phyloP scores from a whole-genome alignment of 805 yeast genomes.

The Ogataea henricii region DNA sequence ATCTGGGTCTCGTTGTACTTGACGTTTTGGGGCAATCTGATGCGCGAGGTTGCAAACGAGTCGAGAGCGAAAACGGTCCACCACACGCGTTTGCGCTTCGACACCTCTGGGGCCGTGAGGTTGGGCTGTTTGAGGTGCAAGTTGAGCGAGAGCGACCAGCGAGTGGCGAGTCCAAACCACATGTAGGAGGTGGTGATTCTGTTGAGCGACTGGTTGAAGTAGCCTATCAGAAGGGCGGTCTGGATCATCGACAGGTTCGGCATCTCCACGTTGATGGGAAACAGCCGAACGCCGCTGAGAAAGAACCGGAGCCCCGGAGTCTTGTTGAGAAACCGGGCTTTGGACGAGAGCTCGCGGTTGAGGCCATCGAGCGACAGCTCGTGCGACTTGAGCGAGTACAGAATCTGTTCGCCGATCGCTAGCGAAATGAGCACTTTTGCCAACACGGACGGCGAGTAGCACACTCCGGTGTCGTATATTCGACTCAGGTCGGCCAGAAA shows the following conservation, averaged over 20 bases:
- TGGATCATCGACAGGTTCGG: constrained; percentile 37
- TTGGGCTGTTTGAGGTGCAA: constrained; percentile 32
- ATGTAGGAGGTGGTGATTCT: constrained; percentile 37
- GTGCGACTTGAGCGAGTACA: constrained; percentile 26
- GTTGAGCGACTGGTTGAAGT: constrained; percentile 39
- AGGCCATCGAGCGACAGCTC: constrained; percentile 18
- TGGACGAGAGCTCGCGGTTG: constrained; percentile 20
- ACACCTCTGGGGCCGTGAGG: constrained; percentile 24
- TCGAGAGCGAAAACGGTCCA: constrained; percentile 43
- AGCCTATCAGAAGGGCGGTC: constrained; percentile 37
- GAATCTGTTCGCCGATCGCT: constrained; percentile 29
- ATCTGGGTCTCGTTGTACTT: constrained; percentile 36
- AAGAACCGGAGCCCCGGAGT: constrained; percentile 36
- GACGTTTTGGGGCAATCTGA: constrained; percentile 40
- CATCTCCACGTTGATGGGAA: constrained; percentile 32
- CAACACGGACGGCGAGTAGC: constrained; percentile 20
- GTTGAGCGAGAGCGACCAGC: constrained; percentile 35
- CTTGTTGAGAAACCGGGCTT: constrained; percentile 19
- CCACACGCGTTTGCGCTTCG: constrained; percentile 40
- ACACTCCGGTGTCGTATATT: constrained; percentile 23
- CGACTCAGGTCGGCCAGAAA: constrained; percentile 22
- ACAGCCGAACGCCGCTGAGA: constrained; percentile 29
- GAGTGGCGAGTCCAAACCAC: constrained; percentile 38
- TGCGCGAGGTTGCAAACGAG: constrained; percentile 39
- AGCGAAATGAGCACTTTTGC: constrained; percentile 24